A percentile compares a stretch with the other conserved stretches of the same genome.
phyloP scores from a whole-genome alignment of 768 basidiomycete genomes.

The Trametes cingulata region DNA sequence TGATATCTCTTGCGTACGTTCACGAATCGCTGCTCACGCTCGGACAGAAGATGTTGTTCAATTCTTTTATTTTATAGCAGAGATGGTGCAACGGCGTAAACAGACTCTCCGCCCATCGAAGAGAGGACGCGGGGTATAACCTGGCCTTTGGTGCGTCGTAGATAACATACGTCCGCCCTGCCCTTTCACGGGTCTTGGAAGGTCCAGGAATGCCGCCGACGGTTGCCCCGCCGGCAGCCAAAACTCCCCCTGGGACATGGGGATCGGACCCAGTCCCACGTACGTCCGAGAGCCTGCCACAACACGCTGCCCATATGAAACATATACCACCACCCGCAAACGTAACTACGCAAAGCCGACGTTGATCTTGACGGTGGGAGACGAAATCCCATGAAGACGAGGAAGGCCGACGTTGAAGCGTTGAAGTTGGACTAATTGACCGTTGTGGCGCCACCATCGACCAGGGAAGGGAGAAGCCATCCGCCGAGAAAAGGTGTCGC shows the following conservation, averaged over 20 bases:
- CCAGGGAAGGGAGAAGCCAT: background rate
- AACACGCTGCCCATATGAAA: slow-evolving; percentile 7
- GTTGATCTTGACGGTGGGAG: background rate
- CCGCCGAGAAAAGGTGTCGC: background rate
- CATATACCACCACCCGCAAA: background rate
- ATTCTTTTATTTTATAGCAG: background rate
- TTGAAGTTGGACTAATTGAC: background rate
- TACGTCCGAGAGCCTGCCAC: slow-evolving; percentile 16
- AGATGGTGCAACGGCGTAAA: slow-evolving; percentile 3
- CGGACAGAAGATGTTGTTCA: background rate
- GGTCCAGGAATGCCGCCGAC: slow-evolving; percentile 18
- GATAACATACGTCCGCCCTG: slow-evolving; percentile 22
- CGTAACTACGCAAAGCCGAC: background rate
- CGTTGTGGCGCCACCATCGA: background rate
- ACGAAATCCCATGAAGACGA: background rate
- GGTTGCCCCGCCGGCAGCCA: slow-evolving; percentile 19
- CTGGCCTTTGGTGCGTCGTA: slow-evolving; percentile 21
- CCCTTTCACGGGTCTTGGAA: slow-evolving; percentile 12
- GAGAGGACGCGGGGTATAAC: slow-evolving; percentile 22
- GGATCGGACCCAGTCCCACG: slow-evolving; percentile 9
- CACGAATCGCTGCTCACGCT: too few species aligned
- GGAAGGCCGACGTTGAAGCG: background rate
- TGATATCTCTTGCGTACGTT: too few species aligned
- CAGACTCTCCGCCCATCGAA: slow-evolving; percentile 16
- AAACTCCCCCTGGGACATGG: slow-evolving; percentile 19